phyloP scores from a whole-genome alignment of 192 early-diverging fungal genomes.

The Podila epicladia region DNA sequence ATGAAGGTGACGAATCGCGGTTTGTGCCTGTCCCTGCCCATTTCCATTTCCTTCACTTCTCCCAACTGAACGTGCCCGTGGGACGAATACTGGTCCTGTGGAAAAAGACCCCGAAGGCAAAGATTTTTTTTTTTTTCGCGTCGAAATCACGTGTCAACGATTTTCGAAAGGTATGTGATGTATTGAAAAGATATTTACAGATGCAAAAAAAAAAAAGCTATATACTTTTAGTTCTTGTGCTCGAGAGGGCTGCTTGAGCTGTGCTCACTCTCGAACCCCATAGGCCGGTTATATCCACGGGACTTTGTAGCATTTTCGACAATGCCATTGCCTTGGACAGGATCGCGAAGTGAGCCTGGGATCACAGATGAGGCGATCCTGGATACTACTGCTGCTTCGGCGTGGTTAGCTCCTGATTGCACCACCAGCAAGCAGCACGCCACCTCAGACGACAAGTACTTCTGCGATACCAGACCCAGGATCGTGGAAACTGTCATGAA shows the following conservation, averaged over 20 bases:
- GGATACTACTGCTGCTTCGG: conserved; percentile 1
- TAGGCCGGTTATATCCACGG: background rate
- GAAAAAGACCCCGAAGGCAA: background rate
- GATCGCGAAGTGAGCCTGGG: background rate
- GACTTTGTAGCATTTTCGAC: background rate
- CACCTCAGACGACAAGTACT: conserved; percentile 16
- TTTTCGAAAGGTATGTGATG: background rate
- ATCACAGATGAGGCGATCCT: background rate
- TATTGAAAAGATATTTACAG: background rate
- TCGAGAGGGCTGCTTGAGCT: background rate
- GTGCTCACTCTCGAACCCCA: conserved; percentile 14
- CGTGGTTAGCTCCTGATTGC: conserved; percentile 14
- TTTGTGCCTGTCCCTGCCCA: background rate
- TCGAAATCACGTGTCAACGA: background rate
- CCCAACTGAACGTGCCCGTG: too few relatives aligned
- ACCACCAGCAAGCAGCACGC: conserved; percentile 29
- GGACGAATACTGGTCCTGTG: too few relatives aligned
- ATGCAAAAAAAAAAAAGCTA: background rate
- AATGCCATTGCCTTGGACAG: background rate
- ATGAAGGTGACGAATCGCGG: too few relatives aligned
- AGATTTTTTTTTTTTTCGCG: background rate
- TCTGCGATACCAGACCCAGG: conserved; percentile 26
- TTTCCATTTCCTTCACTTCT: background rate
- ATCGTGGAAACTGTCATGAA: conserved; percentile 29
- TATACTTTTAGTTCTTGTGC: background rate